Percentiles rank a stretch among this genome's conserved stretches.
These are phyloP conservation scores for Penicillium argentinense DNA, from an alignment of 495 filamentous ascomycete genomes.

Conservation along the genomic window DNA sequence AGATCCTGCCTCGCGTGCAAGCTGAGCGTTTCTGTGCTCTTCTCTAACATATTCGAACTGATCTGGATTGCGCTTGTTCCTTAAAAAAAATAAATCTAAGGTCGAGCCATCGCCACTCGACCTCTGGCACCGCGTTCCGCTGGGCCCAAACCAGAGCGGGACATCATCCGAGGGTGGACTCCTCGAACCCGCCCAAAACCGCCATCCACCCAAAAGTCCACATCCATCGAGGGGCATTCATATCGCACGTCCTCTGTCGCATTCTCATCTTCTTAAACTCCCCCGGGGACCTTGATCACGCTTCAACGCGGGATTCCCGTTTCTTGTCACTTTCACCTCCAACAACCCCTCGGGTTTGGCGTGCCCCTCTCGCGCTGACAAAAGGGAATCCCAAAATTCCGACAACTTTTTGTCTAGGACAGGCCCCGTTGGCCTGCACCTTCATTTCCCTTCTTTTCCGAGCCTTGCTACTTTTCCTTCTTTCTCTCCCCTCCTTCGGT, in stretches of 20 bases:
- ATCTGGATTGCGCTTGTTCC: background rate
- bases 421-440: background rate
- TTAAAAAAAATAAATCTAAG: background rate
- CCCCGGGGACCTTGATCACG: conserved; percentile 39
- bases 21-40: too few species aligned
- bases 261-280: conserved; percentile 41
- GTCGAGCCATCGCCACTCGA: conserved; percentile 15
- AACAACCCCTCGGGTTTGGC: conserved; percentile 43
- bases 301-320: conserved; percentile 35
- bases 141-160: conserved; percentile 40
- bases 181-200: conserved; percentile 38
- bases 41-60: too few species aligned
- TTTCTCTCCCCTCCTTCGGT: background rate
- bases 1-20: too few species aligned
- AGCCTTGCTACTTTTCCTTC: background rate
- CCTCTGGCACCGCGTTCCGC: conserved; percentile 28
- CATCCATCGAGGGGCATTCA: conserved; percentile 50
- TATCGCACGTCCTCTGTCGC: conserved; percentile 25
- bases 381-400: conserved; percentile 35
- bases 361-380: conserved; percentile 39
- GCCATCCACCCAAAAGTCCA: conserved; percentile 32
- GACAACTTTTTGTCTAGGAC: background rate
- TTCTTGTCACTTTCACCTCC: conserved; percentile 31
- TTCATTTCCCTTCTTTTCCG: conserved; percentile 33
- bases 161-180: conserved; percentile 47